Percentiles rank a stretch among this genome's conserved stretches.
These are phyloP conservation scores for Irineochytrium annulatum DNA, from an alignment of 192 early-diverging fungal genomes.

Conservation along the genomic window DNA sequence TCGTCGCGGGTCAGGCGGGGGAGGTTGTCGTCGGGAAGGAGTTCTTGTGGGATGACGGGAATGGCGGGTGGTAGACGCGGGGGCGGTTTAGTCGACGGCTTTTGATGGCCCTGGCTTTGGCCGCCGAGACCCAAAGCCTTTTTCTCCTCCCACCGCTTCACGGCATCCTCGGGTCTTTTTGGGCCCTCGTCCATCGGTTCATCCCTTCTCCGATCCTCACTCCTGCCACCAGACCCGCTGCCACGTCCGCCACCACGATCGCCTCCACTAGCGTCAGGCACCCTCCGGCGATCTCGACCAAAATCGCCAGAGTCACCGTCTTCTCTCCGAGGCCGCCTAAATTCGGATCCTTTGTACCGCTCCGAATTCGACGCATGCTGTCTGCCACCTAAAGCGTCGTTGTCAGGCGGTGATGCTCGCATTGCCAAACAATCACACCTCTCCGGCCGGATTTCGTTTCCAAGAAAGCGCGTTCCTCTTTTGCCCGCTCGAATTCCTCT, in stretches of 20 bases:
- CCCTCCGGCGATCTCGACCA: background rate
- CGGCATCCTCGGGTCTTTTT: no score
- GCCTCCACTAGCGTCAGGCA: background rate
- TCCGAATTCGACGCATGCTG: slow-evolving; percentile 7
- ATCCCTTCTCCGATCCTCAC: no score
- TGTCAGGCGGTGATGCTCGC: background rate
- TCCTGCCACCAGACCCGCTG: background rate
- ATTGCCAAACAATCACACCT: background rate
- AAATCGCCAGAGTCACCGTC: background rate
- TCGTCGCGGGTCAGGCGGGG: slow-evolving; percentile 28
- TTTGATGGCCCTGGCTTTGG: no score
- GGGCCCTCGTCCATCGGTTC: no score
- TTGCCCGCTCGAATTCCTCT: slow-evolving; percentile 60
- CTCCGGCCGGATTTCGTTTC: slow-evolving; percentile 36
- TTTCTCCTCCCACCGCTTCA: no score
- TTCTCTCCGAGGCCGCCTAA: slow-evolving; percentile 33
- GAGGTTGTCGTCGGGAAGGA: background rate
- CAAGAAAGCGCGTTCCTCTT: slow-evolving; percentile 61
- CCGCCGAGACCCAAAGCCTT: no score
- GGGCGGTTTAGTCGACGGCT: no score
- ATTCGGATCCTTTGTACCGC: slow-evolving; percentile 2
- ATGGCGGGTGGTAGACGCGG: no score
- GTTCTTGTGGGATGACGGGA: no score
- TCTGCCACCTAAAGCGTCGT: no score
- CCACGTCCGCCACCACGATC: background rate